Base-by-base conservation (phyloP, 768 basidiomycete genomes). In the Boletus sp. region DNA sequence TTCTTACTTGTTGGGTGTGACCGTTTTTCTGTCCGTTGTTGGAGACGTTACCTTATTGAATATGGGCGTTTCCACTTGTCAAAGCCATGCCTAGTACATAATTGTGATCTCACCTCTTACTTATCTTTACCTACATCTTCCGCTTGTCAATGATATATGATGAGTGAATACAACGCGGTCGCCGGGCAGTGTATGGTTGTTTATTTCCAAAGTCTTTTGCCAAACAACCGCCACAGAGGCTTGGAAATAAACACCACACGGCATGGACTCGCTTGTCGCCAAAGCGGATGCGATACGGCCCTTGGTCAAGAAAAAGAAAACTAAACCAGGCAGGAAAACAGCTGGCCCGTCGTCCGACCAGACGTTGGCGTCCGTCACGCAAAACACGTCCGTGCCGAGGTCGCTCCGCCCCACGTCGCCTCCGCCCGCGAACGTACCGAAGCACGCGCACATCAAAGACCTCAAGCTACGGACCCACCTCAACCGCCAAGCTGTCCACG, bases 401-500 rank as follows among this genome's bases (percentile, higher is more conserved):
- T 91, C 91, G 0, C 79, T 92, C 17, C 82, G 79, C 49, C 71
- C 80, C 10, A 73, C 74, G 0, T 72, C 74, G 4, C 72, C 83
- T 5, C 69, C 78, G 1, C 74, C 79, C 0, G 78, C 77, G 43
- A 74, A 76, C 56, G 69, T 77, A 2, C 73, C 74, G 2, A 80
- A 74, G 43, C 79, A 87, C 64, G 69, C 70, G 2, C 84, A 89
- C 60, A 83, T 94, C 23, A 76, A 79, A 6, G 87, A 91, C 70
- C 83, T 83, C 71, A 91, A 88, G 63, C 78, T 95, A 2, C 80
- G 89, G n/a, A 75, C 82, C 4, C 79, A 87, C 58, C 74, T 95
- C 1, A 78, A 78, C 29, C 77, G 82, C 3, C 82, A 88, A 63
- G 79, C 84, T 8, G 72, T 78, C 0, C 82, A 85, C 43, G 74